Base-by-base conservation (phyloP, 139 green algal genomes). In the Chlorella sp. region DNA sequence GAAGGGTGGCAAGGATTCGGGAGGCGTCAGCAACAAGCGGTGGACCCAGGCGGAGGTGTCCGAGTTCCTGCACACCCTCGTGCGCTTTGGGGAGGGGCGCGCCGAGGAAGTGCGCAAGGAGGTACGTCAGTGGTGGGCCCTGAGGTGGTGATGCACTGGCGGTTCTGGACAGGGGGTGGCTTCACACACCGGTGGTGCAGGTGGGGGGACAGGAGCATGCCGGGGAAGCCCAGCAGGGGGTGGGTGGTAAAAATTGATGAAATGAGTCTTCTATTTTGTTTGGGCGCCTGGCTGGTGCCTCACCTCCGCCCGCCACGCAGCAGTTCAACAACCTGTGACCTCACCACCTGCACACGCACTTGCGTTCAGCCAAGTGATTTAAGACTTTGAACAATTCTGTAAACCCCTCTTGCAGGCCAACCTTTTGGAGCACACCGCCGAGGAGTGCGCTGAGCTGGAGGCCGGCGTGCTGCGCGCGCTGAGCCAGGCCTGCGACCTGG, bases 1-100 rank as follows among this genome's bases (percentile, higher is more conserved):
- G 30, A 76, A 86, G 81, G 69, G 40, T 28, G 34, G 42, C 81
- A 91, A 86, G 87, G 89, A 95, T 79, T n/a, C 93, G 34, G 57
- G 48, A 1, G 60, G 39, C 32, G 37, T 34, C 28, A 53, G 36
- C 42, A 21, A 39, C n/a, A 80, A 79, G 68, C 26, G 40, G 14
- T 95, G 94, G 92, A 90, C 66, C 28, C 86, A 69, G 24, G 53
- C 39, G 14, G 91, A 95, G 79, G 40, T 94, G 30, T 71, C 64
- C 64, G 2, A 66, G 30, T 75, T 97, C 76, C 91, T 94, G 89
- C 90, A 94, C 64, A 11, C 32, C 32, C 85, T 97, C 69, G 30
- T 97, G 30, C 76, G 40, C 2, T 83, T 96, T 19, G 95, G 94
- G 0, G 57, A 86, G 2, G 91, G 88, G 28, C 90, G 92, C 36